A percentile compares a stretch with the other conserved stretches of the same genome.
phyloP scores from a whole-genome alignment of 768 basidiomycete genomes.

The Phlebiopsis gigantea region DNA sequence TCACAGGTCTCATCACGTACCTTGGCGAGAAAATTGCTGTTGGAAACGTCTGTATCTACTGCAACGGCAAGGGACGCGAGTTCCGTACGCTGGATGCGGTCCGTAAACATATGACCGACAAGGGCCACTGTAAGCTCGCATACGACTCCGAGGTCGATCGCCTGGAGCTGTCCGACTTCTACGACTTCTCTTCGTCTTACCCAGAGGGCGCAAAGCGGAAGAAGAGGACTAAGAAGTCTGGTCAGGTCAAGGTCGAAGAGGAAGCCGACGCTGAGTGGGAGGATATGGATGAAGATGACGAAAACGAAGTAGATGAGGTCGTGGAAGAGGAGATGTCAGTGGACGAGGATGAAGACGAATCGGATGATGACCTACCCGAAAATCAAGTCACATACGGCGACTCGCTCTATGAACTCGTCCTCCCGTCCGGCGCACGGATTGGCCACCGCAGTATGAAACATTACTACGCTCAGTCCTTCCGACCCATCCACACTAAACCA shows the following conservation, averaged over 20 bases:
- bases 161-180: slow-evolving; percentile 87
- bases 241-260: slow-evolving; percentile 21
- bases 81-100: slow-evolving; percentile 84
- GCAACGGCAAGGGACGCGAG: slow-evolving; percentile 76
- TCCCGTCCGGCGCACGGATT: slow-evolving; percentile 89
- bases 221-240: slow-evolving; percentile 10
- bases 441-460: slow-evolving; percentile 85
- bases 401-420: slow-evolving; percentile 78
- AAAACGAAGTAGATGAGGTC: slow-evolving; percentile 27
- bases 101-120: slow-evolving; percentile 93
- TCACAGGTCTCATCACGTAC: slow-evolving; percentile 75
- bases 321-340: slow-evolving; percentile 24
- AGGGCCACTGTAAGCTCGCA: slow-evolving; percentile 93
- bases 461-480: slow-evolving; percentile 83
- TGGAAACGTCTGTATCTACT: slow-evolving; percentile 91
- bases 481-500: slow-evolving; percentile 35
- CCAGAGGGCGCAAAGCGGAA: slow-evolving; percentile 38
- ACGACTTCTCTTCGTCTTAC: slow-evolving; percentile 85
- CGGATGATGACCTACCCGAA: slow-evolving; percentile 28
- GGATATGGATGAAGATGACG: slow-evolving; percentile 27
- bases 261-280: slow-evolving; percentile 34
- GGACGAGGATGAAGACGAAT: slow-evolving; percentile 34
- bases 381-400: slow-evolving; percentile 72
- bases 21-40: slow-evolving; percentile 91
- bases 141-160: slow-evolving; percentile 79